A percentile compares a stretch with the other conserved stretches of the same genome.
These are phyloP conservation scores for Moesziomyces globuligerus DNA, from an alignment of 1,284 basidiomycete genomes.

Conservation along the genomic window DNA sequence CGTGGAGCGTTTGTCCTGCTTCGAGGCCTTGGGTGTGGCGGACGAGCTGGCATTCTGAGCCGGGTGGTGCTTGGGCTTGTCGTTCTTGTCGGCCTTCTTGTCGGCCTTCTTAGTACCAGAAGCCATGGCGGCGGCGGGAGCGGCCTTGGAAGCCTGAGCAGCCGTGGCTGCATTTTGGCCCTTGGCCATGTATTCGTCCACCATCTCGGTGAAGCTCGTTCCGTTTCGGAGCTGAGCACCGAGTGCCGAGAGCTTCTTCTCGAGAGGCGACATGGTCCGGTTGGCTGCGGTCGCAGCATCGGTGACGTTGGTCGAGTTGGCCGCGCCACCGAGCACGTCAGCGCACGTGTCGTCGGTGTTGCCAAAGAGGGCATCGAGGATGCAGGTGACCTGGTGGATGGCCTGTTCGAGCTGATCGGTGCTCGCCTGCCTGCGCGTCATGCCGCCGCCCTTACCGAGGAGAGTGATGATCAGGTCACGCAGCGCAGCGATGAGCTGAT, in stretches of 20 bases:
- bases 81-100: conserved; percentile 21
- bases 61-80: conserved; percentile 18
- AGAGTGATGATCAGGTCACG: conserved; percentile 48
- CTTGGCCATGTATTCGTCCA: conserved; percentile 22
- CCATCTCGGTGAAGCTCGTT: conserved; percentile 40
- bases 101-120: conserved; percentile 18
- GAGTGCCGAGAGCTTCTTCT: conserved; percentile 28
- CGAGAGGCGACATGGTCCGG: conserved; percentile 19
- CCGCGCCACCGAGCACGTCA: conserved; percentile 20
- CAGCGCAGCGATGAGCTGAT: conserved; percentile 48
- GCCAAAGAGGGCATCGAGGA: conserved; percentile 47
- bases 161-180: conserved; percentile 8
- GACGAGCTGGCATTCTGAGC: conserved; percentile 17
- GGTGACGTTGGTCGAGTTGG: conserved; percentile 46
- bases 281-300: not conserved
- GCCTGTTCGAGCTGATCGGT: conserved; percentile 37
- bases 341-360: conserved; percentile 37
- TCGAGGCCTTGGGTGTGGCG: not conserved
- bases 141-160: conserved; percentile 7
- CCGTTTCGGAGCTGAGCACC: conserved; percentile 33
- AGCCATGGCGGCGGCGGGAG: conserved; percentile 8
- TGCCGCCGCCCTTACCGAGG: conserved; percentile 40
- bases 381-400: conserved; percentile 47
- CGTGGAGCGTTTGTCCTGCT: conserved; percentile 21
- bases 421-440: conserved; percentile 31